These are phyloP conservation scores for Scleroderma citrinum DNA, from an alignment of 768 basidiomycete species.

Conservation along the genomic window DNA sequence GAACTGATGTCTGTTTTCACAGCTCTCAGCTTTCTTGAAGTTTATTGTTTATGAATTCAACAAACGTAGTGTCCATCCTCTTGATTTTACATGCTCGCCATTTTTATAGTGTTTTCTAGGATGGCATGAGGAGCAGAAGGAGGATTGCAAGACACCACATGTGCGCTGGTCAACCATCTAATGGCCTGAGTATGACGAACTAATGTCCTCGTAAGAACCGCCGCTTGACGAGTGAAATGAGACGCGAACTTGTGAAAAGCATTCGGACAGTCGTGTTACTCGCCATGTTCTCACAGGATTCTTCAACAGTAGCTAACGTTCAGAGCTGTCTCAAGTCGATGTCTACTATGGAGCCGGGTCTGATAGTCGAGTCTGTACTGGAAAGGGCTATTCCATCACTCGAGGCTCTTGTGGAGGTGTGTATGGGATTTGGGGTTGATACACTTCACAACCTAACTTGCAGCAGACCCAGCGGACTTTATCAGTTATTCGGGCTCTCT, in stretches of 20 bases:
- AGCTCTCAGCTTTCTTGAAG: slow-evolving; percentile 84
- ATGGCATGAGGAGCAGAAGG: slow-evolving; percentile 70
- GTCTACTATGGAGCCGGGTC: slow-evolving; percentile 71
- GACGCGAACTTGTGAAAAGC: slow-evolving; percentile 72
- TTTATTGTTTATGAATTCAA: slow-evolving; percentile 81
- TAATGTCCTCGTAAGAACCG: slow-evolving; percentile 1
- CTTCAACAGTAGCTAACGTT: slow-evolving; percentile 71
- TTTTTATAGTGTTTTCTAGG: slow-evolving; percentile 42
- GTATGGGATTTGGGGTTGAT: background rate
- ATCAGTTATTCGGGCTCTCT: slow-evolving; percentile 80
- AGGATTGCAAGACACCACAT: slow-evolving; percentile 72
- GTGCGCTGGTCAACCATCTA: slow-evolving; percentile 27
- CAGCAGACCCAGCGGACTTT: slow-evolving; percentile 79
- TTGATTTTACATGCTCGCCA: slow-evolving; percentile 61
- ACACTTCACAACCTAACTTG: background rate
- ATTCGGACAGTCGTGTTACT: slow-evolving; percentile 84
- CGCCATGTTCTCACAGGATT: slow-evolving; percentile 87
- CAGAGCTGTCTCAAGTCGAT: slow-evolving; percentile 75
- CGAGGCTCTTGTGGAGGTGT: slow-evolving; percentile 78
- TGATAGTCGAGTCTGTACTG: slow-evolving; percentile 87
- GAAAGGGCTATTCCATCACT: slow-evolving; percentile 88
- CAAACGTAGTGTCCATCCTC: slow-evolving; percentile 44
- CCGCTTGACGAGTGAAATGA: slow-evolving; percentile 75
- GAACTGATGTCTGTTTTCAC: slow-evolving; percentile 10
- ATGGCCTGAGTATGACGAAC: background rate